Evolutionary conservation across 1,139 yeast species (phyloP).

Genomic region (Debaryomyces robertsiae): DNA sequence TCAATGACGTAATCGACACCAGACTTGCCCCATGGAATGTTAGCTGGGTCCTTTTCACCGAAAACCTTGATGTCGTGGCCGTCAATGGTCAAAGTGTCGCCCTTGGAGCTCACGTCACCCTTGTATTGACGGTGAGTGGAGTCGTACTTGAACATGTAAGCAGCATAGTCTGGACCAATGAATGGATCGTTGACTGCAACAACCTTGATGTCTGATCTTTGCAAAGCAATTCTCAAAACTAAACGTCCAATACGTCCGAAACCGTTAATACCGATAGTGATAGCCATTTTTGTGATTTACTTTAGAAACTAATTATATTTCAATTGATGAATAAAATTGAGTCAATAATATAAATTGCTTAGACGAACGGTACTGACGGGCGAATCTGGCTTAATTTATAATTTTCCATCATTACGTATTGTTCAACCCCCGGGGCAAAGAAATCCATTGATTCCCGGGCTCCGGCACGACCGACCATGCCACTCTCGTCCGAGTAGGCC

Average conservation of each 20-base stretch:
- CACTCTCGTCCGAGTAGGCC: neutral
- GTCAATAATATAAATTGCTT: too few species aligned
- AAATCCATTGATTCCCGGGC: conserved; percentile 14
- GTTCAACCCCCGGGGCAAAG: conserved; percentile 19
- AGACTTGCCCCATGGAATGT: conserved; percentile 79
- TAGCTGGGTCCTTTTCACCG: conserved; percentile 78
- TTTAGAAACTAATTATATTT: conserved; percentile 6
- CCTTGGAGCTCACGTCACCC: conserved; percentile 67
- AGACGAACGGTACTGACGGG: neutral
- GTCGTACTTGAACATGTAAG: conserved; percentile 88
- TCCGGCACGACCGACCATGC: conserved; percentile 10
- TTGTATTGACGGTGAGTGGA: conserved; percentile 79
- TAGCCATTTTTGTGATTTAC: conserved; percentile 29
- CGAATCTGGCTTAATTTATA: conserved; percentile 8
- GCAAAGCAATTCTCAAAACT: conserved; percentile 76
- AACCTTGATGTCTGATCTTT: conserved; percentile 70
- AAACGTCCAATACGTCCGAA: conserved; percentile 90
- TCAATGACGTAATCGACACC: conserved; percentile 82
- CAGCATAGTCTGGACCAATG: conserved; percentile 80
- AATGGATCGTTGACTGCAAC: conserved; percentile 86
- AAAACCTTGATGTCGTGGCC: conserved; percentile 69
- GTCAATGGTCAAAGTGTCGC: conserved; percentile 59
- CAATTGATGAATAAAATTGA: conserved; percentile 8
- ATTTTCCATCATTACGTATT: conserved; percentile 6
- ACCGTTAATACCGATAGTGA: conserved; percentile 79